Conservation (phyloP, 768 basidiomycete species). For the Postia placenta region DNA sequence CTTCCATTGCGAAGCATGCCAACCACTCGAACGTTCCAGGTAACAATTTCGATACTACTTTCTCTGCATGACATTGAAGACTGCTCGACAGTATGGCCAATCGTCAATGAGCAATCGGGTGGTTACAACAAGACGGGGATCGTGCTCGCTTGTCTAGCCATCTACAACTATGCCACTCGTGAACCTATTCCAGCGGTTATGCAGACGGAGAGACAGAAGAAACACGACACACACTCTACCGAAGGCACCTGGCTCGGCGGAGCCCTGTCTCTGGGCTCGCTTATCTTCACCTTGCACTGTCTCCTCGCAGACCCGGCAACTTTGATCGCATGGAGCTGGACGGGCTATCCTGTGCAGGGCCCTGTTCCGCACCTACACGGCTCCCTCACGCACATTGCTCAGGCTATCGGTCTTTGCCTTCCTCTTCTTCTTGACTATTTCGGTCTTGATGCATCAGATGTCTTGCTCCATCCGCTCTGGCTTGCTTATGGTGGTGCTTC, state of each 20-base stretch:
- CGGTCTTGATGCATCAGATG: background rate
- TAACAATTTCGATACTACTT: conserved; percentile 23
- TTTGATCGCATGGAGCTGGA: conserved; percentile 84
- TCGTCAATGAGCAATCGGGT: conserved; percentile 57
- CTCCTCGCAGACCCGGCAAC: conserved; percentile 73
- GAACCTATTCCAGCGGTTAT: conserved; percentile 14
- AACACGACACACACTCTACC: background rate
- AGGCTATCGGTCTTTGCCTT: conserved; percentile 49
- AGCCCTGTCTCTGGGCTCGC: conserved; percentile 56
- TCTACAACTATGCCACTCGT: conserved; percentile 49
- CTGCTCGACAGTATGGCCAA: conserved; percentile 68
- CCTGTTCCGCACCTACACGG: conserved; percentile 70
- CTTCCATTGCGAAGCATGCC: conserved; percentile 66
- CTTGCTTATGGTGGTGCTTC: conserved; percentile 47
- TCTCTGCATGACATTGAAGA: too few relatives aligned
- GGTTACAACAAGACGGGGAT: conserved; percentile 70
- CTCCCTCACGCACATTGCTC: conserved; percentile 59
- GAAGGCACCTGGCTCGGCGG: conserved; percentile 28
- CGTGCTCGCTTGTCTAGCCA: conserved; percentile 47
- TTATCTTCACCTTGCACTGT: conserved; percentile 68
- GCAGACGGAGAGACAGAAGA: background rate
- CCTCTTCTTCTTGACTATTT: conserved; percentile 28
- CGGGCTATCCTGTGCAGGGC: conserved; percentile 72
- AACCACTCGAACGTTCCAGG: conserved; percentile 81
- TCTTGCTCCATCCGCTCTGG: conserved; percentile 44